Percentiles rank a stretch among this genome's conserved stretches.
These are phyloP conservation scores for Abrus precatorius DNA, from an alignment of 306 rosid genomes.

Conservation along the genomic window DNA sequence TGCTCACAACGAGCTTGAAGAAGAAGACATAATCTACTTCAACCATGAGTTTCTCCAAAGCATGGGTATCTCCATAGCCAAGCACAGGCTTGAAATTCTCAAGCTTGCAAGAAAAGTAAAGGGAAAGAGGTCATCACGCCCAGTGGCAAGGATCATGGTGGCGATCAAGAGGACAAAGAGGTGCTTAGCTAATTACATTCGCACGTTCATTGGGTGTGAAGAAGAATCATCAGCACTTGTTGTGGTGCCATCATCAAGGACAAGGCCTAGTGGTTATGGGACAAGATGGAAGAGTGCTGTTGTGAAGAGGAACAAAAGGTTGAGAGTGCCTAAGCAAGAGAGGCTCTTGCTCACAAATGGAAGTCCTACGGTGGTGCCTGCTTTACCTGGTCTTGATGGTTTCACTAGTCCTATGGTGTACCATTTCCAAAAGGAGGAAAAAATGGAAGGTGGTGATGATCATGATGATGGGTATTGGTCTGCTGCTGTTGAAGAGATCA, in stretches of 20 bases:
- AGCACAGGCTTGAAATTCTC: constrained; percentile 92
- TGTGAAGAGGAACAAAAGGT: constrained; percentile 72
- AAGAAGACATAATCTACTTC: constrained; percentile 82
- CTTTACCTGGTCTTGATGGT: constrained; percentile 53
- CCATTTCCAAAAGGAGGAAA: constrained; percentile 61
- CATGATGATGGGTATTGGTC: constrained; percentile 79
- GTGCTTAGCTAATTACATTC: constrained; percentile 59
- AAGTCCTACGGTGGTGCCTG: constrained; percentile 58
- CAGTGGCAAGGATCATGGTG: constrained; percentile 61
- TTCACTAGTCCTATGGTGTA: constrained; percentile 70
- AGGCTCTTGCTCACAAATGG: constrained; percentile 79
- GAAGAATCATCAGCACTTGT: constrained; percentile 75
- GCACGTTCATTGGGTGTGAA: constrained; percentile 52
- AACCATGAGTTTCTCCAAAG: constrained; percentile 96
- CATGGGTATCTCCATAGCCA: constrained; percentile 97
- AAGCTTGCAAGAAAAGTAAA: constrained; percentile 73
- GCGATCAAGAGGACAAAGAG: constrained; percentile 79
- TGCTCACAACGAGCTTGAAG: constrained; percentile 89
- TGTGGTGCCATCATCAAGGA: constrained; percentile 63
- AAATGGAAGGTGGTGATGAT: constrained; percentile 46
- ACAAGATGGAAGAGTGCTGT: constrained; percentile 62
- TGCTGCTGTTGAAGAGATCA: constrained; percentile 76
- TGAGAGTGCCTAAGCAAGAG: constrained; percentile 59
- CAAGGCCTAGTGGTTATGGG: constrained; percentile 57
- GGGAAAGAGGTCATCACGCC: constrained; percentile 48